Evolutionary conservation across 768 basidiomycete genomes (phyloP).

Genomic region (Podaxis carcinomalis): DNA sequence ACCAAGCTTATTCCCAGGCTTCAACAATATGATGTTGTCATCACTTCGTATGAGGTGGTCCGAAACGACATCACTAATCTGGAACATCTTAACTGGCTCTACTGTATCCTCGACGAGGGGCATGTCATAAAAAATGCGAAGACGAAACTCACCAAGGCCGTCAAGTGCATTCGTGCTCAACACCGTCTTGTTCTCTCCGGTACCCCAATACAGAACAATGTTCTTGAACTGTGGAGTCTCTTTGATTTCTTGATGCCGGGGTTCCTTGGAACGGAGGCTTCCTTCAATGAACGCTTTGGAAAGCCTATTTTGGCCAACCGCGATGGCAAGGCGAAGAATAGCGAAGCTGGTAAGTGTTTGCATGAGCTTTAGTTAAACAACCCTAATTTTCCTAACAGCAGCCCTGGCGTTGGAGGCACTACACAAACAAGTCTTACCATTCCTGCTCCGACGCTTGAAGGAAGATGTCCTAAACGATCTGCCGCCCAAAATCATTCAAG

Average conservation of each 20-base stretch:
- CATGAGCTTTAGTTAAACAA: not conserved
- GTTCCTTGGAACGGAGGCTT: constrained; percentile 91
- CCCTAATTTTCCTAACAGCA: constrained; percentile 42
- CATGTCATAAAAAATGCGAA: constrained; percentile 99
- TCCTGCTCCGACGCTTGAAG: constrained; percentile 92
- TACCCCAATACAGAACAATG: constrained; percentile 99
- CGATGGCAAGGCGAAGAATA: constrained; percentile 91
- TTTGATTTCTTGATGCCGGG: constrained; percentile 99
- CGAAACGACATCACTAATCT: constrained; percentile 87
- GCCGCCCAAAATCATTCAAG: constrained; percentile 99
- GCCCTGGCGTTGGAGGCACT: constrained; percentile 91
- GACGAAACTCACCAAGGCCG: constrained; percentile 95
- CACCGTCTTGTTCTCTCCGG: constrained; percentile 95
- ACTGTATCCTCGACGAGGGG: constrained; percentile 96
- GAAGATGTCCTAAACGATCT: constrained; percentile 95
- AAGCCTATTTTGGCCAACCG: constrained; percentile 94
- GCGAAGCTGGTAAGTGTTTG: constrained; percentile 77
- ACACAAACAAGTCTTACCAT: constrained; percentile 99
- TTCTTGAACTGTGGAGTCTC: constrained; percentile 95
- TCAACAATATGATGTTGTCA: constrained; percentile 78
- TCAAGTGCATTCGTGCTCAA: constrained; percentile 85
- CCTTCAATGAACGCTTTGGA: constrained; percentile 93
- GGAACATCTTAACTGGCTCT: constrained; percentile 79
- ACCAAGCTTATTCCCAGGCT: constrained; percentile 61
- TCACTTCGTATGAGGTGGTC: constrained; percentile 97